Conservation (phyloP, 495 filamentous ascomycete species). For the Hypoxylon subgilvum region DNA sequence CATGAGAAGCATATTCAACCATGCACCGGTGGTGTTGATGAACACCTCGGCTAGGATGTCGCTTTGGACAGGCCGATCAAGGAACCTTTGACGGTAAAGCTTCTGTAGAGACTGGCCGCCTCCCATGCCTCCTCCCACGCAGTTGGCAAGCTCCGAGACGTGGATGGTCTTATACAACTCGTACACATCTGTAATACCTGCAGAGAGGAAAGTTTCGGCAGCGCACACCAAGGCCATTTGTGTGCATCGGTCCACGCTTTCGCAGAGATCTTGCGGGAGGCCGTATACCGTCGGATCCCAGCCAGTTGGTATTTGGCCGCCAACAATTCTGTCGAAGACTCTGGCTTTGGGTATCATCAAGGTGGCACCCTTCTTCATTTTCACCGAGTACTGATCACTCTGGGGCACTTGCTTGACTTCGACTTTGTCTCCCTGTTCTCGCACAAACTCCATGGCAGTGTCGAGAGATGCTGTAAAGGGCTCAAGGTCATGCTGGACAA, state of each 20-base stretch:
- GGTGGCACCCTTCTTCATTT: constrained; percentile 87
- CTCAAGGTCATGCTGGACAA: constrained; percentile 92
- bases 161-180: constrained; percentile 99
- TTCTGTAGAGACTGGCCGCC: constrained; percentile 86
- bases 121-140: constrained; percentile 94
- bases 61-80: constrained; percentile 95
- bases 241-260: constrained; percentile 93
- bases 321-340: constrained; percentile 91
- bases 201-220: constrained; percentile 82
- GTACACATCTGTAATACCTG: constrained; percentile 96
- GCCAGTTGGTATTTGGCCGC: constrained; percentile 92
- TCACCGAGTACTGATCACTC: constrained; percentile 89
- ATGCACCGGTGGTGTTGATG: constrained; percentile 98
- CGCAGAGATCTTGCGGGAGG: constrained; percentile 93
- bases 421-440: constrained; percentile 93
- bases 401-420: constrained; percentile 91
- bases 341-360: constrained; percentile 96
- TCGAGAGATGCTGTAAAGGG: constrained; percentile 96
- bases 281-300: constrained; percentile 94
- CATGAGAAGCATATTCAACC: constrained; percentile 97
- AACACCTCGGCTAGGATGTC: constrained; percentile 98
- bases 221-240: constrained; percentile 92
- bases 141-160: constrained; percentile 95
- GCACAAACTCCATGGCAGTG: constrained; percentile 92
- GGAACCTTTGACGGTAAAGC: constrained; percentile 94